These are phyloP conservation scores for Ogataea trehalophila DNA, from an alignment of 805 yeast genomes.

Conservation along the genomic window DNA sequence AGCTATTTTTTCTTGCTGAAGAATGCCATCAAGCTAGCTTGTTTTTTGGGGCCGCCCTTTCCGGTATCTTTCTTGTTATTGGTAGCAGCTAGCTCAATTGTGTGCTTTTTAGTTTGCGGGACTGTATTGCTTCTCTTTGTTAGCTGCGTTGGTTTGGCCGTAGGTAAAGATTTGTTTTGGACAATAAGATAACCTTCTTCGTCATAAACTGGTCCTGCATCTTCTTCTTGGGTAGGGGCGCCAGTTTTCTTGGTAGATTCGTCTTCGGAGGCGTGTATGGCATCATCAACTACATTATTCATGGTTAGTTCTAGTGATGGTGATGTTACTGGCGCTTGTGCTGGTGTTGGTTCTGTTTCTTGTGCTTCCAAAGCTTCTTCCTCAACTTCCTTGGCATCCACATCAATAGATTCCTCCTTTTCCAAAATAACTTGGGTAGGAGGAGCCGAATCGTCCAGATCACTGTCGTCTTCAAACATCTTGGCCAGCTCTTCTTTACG, in stretches of 20 bases:
- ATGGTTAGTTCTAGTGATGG: constrained; percentile 8
- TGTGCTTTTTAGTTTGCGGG: constrained; percentile 11
- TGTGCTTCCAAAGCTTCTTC: neutral
- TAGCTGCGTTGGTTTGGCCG: constrained; percentile 4
- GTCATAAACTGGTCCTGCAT: constrained; percentile 23
- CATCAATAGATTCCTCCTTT: constrained; percentile 6
- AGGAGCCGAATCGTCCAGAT: constrained; percentile 5
- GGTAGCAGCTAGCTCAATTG: constrained; percentile 3
- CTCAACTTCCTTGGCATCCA: constrained; percentile 5
- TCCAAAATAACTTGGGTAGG: neutral
- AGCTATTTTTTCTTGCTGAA: constrained; percentile 23
- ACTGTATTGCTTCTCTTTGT: constrained; percentile 7
- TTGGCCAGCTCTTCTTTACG: constrained; percentile 16
- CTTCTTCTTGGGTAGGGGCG: constrained; percentile 8
- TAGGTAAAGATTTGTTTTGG: constrained; percentile 5
- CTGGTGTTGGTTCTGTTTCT: neutral
- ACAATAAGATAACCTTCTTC: constrained; percentile 29
- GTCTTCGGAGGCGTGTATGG: neutral
- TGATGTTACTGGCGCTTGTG: neutral
- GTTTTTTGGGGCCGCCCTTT: constrained; percentile 13
- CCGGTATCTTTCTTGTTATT: constrained; percentile 5
- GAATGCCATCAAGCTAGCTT: constrained; percentile 29
- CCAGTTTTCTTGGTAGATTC: neutral
- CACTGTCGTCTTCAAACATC: constrained; percentile 23
- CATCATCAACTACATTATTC: neutral